These are phyloP conservation scores for Cerrena zonata DNA, from an alignment of 1,284 basidiomycete genomes.

Conservation along the genomic window DNA sequence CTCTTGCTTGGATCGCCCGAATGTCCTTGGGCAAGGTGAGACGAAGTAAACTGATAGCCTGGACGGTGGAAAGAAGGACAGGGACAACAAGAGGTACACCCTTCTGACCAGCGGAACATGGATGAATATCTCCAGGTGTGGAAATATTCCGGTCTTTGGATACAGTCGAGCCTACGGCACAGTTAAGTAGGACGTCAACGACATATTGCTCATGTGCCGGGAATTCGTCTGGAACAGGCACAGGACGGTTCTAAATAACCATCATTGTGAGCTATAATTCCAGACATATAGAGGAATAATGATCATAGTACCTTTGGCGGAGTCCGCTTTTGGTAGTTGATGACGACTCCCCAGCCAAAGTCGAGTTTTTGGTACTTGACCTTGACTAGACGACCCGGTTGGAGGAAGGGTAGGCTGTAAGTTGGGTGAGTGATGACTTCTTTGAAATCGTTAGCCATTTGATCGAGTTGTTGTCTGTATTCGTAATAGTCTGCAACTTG, in stretches of 20 bases:
- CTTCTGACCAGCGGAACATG: conserved; percentile 65
- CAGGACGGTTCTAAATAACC: conserved; percentile 43
- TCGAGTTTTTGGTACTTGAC: conserved; percentile 83
- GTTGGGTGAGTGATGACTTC: conserved; percentile 92
- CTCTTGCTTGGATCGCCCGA: conserved; percentile 67
- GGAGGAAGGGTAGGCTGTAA: conserved; percentile 89
- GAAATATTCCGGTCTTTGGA: conserved; percentile 57
- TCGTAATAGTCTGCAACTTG: conserved; percentile 88
- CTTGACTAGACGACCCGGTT: conserved; percentile 85
- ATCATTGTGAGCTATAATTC: neutral
- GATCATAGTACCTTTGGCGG: conserved; percentile 56
- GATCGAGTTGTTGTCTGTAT: conserved; percentile 83
- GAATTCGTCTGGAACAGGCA: conserved; percentile 58
- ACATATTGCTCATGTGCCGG: conserved; percentile 88
- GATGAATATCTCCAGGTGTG: conserved; percentile 65
- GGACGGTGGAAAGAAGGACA: conserved; percentile 81
- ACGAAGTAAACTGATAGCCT: conserved; percentile 82
- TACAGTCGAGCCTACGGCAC: conserved; percentile 60
- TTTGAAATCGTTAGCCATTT: conserved; percentile 81
- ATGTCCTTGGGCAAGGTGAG: conserved; percentile 89
- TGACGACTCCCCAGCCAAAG: conserved; percentile 94
- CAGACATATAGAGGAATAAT: neutral
- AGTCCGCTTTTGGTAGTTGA: conserved; percentile 85
- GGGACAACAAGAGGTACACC: conserved; percentile 86
- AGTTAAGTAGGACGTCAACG: conserved; percentile 87